A percentile compares a stretch with the other conserved stretches of the same genome.
These are phyloP conservation scores for Pseudodiploospora longispora DNA, from an alignment of 2,329 filamentous ascomycete species.

Conservation along the genomic window DNA sequence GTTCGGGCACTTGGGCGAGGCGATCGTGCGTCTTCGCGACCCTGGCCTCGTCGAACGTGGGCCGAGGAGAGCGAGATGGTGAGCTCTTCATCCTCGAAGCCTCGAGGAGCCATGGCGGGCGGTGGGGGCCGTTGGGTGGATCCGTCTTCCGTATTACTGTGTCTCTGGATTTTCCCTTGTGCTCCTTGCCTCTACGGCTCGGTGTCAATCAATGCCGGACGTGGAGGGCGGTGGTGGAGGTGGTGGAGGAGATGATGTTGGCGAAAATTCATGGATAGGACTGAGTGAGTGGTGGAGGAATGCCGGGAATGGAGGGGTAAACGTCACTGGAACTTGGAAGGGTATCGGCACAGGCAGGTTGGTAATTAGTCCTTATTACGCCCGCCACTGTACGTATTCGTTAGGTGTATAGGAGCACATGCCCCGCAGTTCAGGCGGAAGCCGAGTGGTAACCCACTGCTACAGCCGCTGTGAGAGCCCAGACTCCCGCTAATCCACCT, in stretches of 20 bases:
- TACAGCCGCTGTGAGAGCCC: too few relatives aligned
- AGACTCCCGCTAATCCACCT: too few relatives aligned
- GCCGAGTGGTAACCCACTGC: too few relatives aligned
- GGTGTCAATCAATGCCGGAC: constrained; percentile 8
- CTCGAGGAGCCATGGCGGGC: constrained; percentile 40
- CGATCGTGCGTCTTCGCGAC: constrained; percentile 15
- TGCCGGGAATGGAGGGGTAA: too few relatives aligned
- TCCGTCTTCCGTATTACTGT: background rate
- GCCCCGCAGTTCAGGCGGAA: too few relatives aligned
- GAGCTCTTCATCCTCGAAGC: constrained; percentile 74
- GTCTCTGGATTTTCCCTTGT: background rate
- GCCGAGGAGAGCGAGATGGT: constrained; percentile 66
- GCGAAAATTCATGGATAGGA: background rate
- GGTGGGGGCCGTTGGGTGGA: constrained; percentile 1
- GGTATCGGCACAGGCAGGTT: too few relatives aligned
- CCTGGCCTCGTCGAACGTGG: constrained; percentile 47
- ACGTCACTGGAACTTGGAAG: too few relatives aligned
- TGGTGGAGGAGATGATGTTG: background rate
- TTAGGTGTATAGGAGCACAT: too few relatives aligned
- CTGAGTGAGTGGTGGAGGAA: too few relatives aligned
- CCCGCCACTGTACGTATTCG: too few relatives aligned
- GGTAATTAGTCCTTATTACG: too few relatives aligned
- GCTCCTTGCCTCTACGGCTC: background rate
- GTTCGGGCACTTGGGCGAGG: constrained; percentile 20
- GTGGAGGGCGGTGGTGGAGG: constrained; percentile 4